phyloP scores from a whole-genome alignment of 176 grass and related monocot genomes.

The Hordeum marinum region DNA sequence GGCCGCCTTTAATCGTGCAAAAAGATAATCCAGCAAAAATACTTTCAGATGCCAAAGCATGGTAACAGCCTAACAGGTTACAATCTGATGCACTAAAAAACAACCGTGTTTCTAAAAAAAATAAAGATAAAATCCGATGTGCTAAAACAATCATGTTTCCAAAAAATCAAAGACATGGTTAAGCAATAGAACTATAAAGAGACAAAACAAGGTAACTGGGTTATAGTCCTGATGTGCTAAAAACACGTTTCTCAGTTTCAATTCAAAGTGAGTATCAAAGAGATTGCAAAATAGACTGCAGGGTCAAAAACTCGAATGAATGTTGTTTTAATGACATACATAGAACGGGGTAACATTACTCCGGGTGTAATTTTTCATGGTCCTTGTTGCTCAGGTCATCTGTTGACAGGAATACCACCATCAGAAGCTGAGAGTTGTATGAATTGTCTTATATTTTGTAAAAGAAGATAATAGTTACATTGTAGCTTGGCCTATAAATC shows the following conservation, averaged over 20 bases:
- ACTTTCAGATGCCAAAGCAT: slow-evolving; percentile 36
- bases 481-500: slow-evolving; percentile 77
- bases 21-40: slow-evolving; percentile 30
- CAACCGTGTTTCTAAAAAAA: slow-evolving; percentile 48
- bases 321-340: slow-evolving; percentile 29
- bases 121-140: slow-evolving; percentile 42
- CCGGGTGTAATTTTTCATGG: slow-evolving; percentile 62
- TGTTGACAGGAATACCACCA: slow-evolving; percentile 49
- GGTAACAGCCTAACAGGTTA: slow-evolving; percentile 26
- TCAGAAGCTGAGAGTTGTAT: slow-evolving; percentile 31
- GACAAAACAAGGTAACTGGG: slow-evolving; percentile 39
- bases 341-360: slow-evolving; percentile 67
- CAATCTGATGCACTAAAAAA: slow-evolving; percentile 23
- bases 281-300: slow-evolving; percentile 48
- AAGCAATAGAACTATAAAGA: slow-evolving; percentile 26
- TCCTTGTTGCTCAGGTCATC: slow-evolving; percentile 58
- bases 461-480: background rate
- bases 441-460: slow-evolving; percentile 6
- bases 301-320: slow-evolving; percentile 56
- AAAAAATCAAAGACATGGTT: slow-evolving; percentile 51
- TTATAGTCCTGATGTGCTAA: slow-evolving; percentile 39
- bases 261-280: slow-evolving; percentile 14
- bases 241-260: background rate
- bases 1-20: slow-evolving; percentile 45
- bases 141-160: slow-evolving; percentile 34